These are phyloP conservation scores for Boletus sensibilis DNA, from an alignment of 768 basidiomycete species.

Conservation along the genomic window DNA sequence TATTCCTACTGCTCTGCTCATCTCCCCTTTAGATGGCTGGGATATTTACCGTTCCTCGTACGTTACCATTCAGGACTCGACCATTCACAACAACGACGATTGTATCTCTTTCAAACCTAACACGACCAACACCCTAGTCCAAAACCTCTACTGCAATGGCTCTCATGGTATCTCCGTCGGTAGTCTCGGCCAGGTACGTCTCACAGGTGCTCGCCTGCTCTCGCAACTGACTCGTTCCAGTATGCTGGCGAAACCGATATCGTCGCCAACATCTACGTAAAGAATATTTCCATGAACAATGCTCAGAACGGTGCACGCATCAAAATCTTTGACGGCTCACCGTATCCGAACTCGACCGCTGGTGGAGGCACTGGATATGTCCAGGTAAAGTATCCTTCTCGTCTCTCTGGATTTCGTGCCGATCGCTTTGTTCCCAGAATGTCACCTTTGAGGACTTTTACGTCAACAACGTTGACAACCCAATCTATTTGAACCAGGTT, in stretches of 20 bases:
- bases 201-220: background rate
- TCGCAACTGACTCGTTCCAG: slow-evolving; percentile 13
- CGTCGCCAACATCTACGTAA: slow-evolving; percentile 43
- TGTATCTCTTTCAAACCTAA: slow-evolving; percentile 32
- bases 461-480: slow-evolving; percentile 41
- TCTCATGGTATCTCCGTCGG: slow-evolving; percentile 47
- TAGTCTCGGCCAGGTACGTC: slow-evolving; percentile 41
- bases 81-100: slow-evolving; percentile 44
- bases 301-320: slow-evolving; percentile 51
- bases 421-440: slow-evolving; percentile 9
- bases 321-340: slow-evolving; percentile 49
- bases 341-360: slow-evolving; percentile 36
- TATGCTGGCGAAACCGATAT: slow-evolving; percentile 42
- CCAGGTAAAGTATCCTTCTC: slow-evolving; percentile 21
- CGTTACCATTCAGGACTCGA: slow-evolving; percentile 37
- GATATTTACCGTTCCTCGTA: slow-evolving; percentile 44
- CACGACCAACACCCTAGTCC: slow-evolving; percentile 41
- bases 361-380: slow-evolving; percentile 47
- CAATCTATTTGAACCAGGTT: slow-evolving; percentile 41
- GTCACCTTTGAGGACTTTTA: slow-evolving; percentile 27
- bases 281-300: slow-evolving; percentile 44
- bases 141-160: slow-evolving; percentile 42
- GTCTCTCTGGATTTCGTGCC: background rate
- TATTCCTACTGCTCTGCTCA: background rate
- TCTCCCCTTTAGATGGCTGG: slow-evolving; percentile 39